Conservation (phyloP, 116 monocot genomes). For the Dioscorea cayenensis region DNA sequence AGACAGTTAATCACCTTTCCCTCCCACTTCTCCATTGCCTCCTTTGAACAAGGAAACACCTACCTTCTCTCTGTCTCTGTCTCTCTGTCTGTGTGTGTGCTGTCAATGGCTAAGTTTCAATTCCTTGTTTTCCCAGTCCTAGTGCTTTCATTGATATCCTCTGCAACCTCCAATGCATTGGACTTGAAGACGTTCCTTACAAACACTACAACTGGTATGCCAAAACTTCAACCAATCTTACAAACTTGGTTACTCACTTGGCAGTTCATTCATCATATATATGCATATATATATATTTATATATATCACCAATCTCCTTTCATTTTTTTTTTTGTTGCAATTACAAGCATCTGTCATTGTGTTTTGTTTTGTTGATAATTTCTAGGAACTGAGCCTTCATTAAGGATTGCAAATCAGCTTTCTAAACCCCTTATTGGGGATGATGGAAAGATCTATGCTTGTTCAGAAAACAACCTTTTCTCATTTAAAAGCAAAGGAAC, state of each 20-base stretch:
- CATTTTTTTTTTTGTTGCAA: not conserved
- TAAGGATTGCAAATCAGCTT: conserved; percentile 11
- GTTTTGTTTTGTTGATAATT: not conserved
- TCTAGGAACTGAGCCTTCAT: conserved; percentile 18
- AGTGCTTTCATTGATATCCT: not conserved
- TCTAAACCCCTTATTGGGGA: conserved; percentile 38
- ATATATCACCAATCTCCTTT: not conserved
- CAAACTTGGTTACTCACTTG: not conserved
- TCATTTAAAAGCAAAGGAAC: conserved; percentile 59
- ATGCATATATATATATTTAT: too few species aligned
- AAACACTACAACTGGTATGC: not conserved
- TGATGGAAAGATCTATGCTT: conserved; percentile 57
- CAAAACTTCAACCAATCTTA: not conserved
- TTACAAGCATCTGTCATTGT: not conserved
- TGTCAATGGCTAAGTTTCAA: not conserved
- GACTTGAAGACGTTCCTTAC: not conserved
- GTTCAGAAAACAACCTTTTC: conserved; percentile 52
- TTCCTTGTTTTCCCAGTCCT: not conserved
- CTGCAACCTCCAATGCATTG: not conserved
- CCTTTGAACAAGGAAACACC: not conserved
- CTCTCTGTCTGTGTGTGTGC: not conserved
- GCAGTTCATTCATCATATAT: not conserved
- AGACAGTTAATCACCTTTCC: not conserved
- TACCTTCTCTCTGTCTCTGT: not conserved
- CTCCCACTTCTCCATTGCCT: not conserved